Evolutionary conservation across 2,329 filamentous ascomycete genomes (phyloP), one percentile per base, ranked within the genome.

Genomic region (Helotiales sp.): DNA sequence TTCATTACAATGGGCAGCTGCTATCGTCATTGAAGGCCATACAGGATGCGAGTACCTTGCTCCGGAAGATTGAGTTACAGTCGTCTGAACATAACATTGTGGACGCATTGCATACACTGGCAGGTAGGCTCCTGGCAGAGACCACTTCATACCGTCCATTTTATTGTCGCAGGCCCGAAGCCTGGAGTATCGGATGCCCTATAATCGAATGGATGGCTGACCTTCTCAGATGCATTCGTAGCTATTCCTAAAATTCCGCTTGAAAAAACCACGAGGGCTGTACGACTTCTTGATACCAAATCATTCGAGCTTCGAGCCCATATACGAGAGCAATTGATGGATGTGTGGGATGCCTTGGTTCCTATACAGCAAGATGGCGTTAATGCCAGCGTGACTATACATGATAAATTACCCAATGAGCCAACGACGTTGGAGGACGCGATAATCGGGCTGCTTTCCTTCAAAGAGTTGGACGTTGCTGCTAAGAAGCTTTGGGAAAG

Each of bases 271-370:
- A 85, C 84, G 30, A 80, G 86, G 30, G 82, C 84, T 2, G 80
- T 86, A 69, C 82, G 81, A 55, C 75, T 96, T 24, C 74, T 96
- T 3, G 80, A 86, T 60, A 73, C 84, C 44, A 83, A 87, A 61
- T 81, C 84, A 1, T 84, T 84, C 25, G 84, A 87, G 66, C 76
- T 96, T 56, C 87, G 86, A 61, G 79, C 81, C 2, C 79, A 82
- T 19, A 81, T 95, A 22, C 81, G 86, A 57, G 82, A 88, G 38
- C 82, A 84, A 8, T 81, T 95, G 36, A 81, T 84, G 42, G 78
- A 79, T 54, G 81, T 86, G n/a, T 97, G 92, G 91, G 82, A 82
- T 57, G 76, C 80, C 0, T 76, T 93, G 42, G 76, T 96, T 12
- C 73, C 78, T 1, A 73, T 92, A 17, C 22, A 25, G 15, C 19